A percentile compares a stretch with the other conserved stretches of the same genome.
These are phyloP conservation scores for Wickerhamomyces queroliae DNA, from an alignment of 805 yeast genomes.

Conservation along the genomic window DNA sequence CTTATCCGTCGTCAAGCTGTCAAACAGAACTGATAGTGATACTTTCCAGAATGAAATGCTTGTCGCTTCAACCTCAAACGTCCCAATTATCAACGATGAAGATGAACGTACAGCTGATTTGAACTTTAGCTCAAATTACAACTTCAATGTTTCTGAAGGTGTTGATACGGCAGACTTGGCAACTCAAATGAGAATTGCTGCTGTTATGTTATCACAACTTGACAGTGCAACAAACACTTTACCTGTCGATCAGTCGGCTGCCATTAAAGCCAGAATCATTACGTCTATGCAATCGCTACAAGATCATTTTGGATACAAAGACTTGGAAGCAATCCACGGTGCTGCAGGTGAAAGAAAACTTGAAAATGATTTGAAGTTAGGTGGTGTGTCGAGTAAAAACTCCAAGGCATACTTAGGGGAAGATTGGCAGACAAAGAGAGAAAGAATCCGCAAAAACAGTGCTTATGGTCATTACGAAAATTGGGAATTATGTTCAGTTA, in stretches of 20 bases:
- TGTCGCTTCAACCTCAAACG: slow-evolving; percentile 31
- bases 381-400: slow-evolving; percentile 47
- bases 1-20: slow-evolving; percentile 51
- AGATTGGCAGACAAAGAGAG: slow-evolving; percentile 84
- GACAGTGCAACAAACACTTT: slow-evolving; percentile 54
- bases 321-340: slow-evolving; percentile 47
- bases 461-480: slow-evolving; percentile 80
- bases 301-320: slow-evolving; percentile 52
- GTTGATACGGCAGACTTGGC: slow-evolving; percentile 43
- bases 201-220: slow-evolving; percentile 88
- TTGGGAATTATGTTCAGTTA: slow-evolving; percentile 95
- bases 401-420: slow-evolving; percentile 68
- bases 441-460: slow-evolving; percentile 72
- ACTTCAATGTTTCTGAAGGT: slow-evolving; percentile 13
- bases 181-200: slow-evolving; percentile 92
- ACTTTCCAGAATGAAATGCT: slow-evolving; percentile 35
- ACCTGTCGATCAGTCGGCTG: slow-evolving; percentile 54
- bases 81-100: slow-evolving; percentile 32
- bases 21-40: slow-evolving; percentile 41
- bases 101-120: slow-evolving; percentile 31
- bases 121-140: slow-evolving; percentile 29
- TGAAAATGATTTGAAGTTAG: slow-evolving; percentile 87
- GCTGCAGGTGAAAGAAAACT: slow-evolving; percentile 88
- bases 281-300: slow-evolving; percentile 74
- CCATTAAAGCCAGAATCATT: slow-evolving; percentile 63